phyloP scores from a whole-genome alignment of 257 asterid species.

The Capsicum baccatum region DNA sequence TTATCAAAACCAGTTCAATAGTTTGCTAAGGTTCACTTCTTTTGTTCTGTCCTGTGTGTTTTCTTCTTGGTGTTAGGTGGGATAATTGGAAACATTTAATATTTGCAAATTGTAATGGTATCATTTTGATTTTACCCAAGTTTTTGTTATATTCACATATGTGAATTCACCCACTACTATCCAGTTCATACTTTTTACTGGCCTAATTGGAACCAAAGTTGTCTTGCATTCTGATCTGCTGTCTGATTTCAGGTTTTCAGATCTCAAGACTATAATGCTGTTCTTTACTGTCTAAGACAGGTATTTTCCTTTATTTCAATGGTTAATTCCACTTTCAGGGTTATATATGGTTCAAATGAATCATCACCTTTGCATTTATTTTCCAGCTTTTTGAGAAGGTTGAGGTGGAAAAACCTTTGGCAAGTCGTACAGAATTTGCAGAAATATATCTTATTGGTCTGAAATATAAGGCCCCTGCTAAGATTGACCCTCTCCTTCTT shows the following conservation, averaged over 20 bases:
- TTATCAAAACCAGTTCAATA: no score
- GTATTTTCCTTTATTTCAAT: conserved; percentile 35
- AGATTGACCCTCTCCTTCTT: conserved; percentile 93
- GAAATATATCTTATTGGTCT: conserved; percentile 78
- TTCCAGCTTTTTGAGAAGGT: conserved; percentile 92
- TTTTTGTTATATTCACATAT: no score
- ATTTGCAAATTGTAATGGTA: no score
- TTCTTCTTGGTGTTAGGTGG: no score
- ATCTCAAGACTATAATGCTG: conserved; percentile 94
- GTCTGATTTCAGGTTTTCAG: conserved; percentile 66
- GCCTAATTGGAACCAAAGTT: not conserved
- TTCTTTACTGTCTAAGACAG: conserved; percentile 87
- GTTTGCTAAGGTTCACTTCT: no score
- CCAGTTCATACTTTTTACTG: not conserved
- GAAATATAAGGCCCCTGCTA: conserved; percentile 90
- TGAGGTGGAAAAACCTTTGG: conserved; percentile 90
- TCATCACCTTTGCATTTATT: conserved; percentile 31
- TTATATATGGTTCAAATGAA: not conserved
- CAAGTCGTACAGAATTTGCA: conserved; percentile 86
- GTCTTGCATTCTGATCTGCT: not conserved
- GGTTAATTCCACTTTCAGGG: not conserved
- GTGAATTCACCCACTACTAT: no score
- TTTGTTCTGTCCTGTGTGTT: no score
- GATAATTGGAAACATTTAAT: no score
- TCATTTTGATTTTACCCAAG: no score